Evolutionary conservation across 2,329 filamentous ascomycete species (phyloP), one percentile per base, ranked within the genome.

Genomic region (Claviceps arundinis): DNA sequence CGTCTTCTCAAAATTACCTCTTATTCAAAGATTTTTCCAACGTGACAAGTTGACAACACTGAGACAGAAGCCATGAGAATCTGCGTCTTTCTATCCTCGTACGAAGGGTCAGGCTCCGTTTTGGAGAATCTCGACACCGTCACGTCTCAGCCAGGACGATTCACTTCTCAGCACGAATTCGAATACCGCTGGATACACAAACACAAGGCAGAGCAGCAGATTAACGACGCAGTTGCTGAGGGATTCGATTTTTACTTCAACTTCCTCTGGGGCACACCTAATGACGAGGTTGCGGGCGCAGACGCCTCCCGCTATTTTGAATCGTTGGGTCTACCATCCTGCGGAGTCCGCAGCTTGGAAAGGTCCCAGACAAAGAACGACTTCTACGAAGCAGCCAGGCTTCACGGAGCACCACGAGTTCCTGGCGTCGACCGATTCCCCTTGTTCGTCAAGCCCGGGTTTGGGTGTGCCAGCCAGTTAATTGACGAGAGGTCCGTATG

Each of bases 141-240:
- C 41, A 7, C 40, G 11, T 44, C 40, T 14, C 48, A 50, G 26
- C 40, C 48, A 14, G 48, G 40, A 9, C 16, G 1, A 5, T 24
- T 50, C 17, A 50, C 48, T 9, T 43, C 48, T 14, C 49, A 50
- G 49, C 49, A 50, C n/a, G 14, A 41, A 11, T 50, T 50, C n/a
- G 41, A 45, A 22, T 13, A 6, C 8, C 49, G 49, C 7, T 45
- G 22, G 26, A 50, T 50, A 24, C 37, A 38, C 30, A 50, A 45
- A 22, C n/a, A 45, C 19, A 50, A 16, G 34, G 49, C 17, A 13
- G 22, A 45, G 34, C 41, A 46, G 38, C 17, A 50, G 17, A 46
- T 50, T 34, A 34, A 45, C 6, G 49, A 22, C 3, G 49, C 49
- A 2, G 42, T 45, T 16, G 42, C 49, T 37, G 42, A 50, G 37